Evolutionary conservation across 2,329 filamentous ascomycete species (phyloP).

Genomic region (Chaetomium sp.): DNA sequence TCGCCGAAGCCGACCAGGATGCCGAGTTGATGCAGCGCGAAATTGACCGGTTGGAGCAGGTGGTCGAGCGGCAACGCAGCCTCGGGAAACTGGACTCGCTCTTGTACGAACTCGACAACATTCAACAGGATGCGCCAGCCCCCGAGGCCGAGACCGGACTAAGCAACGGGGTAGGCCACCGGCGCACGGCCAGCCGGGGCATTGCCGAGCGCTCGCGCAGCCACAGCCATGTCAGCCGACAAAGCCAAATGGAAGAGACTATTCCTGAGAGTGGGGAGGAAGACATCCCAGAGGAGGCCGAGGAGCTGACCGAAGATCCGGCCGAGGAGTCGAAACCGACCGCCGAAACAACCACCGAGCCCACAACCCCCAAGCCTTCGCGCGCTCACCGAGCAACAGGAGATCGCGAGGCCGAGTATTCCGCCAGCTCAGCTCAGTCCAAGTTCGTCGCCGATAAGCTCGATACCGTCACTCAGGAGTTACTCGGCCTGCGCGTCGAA

Average conservation of each 20-base stretch:
- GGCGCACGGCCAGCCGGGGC: slow-evolving; percentile 46
- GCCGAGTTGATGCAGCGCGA: slow-evolving; percentile 96
- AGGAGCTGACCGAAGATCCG: slow-evolving; percentile 40
- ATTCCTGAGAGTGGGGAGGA: slow-evolving; percentile 58
- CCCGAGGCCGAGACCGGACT: slow-evolving; percentile 41
- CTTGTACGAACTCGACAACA: slow-evolving; percentile 83
- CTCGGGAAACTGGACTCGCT: slow-evolving; percentile 93
- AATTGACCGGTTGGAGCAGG: slow-evolving; percentile 89
- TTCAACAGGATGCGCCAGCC: slow-evolving; percentile 61
- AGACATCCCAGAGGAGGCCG: slow-evolving; percentile 41
- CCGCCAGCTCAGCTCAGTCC: slow-evolving; percentile 73
- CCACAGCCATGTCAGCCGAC: slow-evolving; percentile 56
- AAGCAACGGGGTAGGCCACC: slow-evolving; percentile 48
- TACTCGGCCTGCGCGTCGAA: slow-evolving; percentile 85
- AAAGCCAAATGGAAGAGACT: slow-evolving; percentile 56
- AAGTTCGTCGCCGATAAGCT: slow-evolving; percentile 91
- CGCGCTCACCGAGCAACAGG: slow-evolving; percentile 21
- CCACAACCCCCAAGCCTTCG: slow-evolving; percentile 34
- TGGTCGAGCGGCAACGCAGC: slow-evolving; percentile 92
- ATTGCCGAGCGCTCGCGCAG: slow-evolving; percentile 56
- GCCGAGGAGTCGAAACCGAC: slow-evolving; percentile 44
- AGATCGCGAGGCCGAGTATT: slow-evolving; percentile 44
- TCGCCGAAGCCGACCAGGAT: slow-evolving; percentile 95
- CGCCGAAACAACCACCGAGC: slow-evolving; percentile 31
- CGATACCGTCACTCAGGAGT: slow-evolving; percentile 86